phyloP scores from a whole-genome alignment of 2,329 filamentous ascomycete species.

The Chrysosphaeria jannelii region DNA sequence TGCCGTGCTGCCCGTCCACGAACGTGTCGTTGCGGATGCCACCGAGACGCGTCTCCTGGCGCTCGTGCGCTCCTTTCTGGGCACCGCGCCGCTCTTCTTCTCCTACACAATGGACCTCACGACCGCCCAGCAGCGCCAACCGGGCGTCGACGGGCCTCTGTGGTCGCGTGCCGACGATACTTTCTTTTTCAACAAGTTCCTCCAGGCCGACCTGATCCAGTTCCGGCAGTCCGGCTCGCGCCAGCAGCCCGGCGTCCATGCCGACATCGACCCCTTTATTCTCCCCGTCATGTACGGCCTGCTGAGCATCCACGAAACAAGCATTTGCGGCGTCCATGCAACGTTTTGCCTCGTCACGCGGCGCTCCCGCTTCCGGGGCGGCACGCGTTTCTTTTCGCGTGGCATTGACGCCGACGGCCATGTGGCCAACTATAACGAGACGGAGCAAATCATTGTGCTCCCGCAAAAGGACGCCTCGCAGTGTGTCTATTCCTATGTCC shows the following conservation, averaged over 20 bases:
- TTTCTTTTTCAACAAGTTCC: slow-evolving; percentile 95
- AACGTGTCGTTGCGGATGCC: slow-evolving; percentile 65
- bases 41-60: slow-evolving; percentile 81
- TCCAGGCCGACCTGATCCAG: slow-evolving; percentile 73
- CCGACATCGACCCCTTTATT: slow-evolving; percentile 67
- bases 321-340: slow-evolving; percentile 55
- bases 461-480: slow-evolving; percentile 29
- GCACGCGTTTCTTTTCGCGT: slow-evolving; percentile 82
- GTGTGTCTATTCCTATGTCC: slow-evolving; percentile 80
- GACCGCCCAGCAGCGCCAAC: slow-evolving; percentile 85
- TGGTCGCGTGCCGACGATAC: slow-evolving; percentile 89
- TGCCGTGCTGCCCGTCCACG: slow-evolving; percentile 79
- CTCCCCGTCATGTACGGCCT: slow-evolving; percentile 90
- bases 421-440: slow-evolving; percentile 98
- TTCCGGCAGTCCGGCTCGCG: slow-evolving; percentile 38
- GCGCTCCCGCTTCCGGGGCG: slow-evolving; percentile 61
- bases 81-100: slow-evolving; percentile 79
- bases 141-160: slow-evolving; percentile 33
- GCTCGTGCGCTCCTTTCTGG: slow-evolving; percentile 55
- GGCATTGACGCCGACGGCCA: slow-evolving; percentile 81
- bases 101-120: slow-evolving; percentile 93
- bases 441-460: slow-evolving; percentile 69
- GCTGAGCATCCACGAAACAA: slow-evolving; percentile 67
- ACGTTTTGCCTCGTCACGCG: slow-evolving; percentile 73
- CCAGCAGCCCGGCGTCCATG: slow-evolving; percentile 36